Evolutionary conservation across 164 flowering plant species (phyloP).

Genomic region (Protea cynaroides): DNA sequence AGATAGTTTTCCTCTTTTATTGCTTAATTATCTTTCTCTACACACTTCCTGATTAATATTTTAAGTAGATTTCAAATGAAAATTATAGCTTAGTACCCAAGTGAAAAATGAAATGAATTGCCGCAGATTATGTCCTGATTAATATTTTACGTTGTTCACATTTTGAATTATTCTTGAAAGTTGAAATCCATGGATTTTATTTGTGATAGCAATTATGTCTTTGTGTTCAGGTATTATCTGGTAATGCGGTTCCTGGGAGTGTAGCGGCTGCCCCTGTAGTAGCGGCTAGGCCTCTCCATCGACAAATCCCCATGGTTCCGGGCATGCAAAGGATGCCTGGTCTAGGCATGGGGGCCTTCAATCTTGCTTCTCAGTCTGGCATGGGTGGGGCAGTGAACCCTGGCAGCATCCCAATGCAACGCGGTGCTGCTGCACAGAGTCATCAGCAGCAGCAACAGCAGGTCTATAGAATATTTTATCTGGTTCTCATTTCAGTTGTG

Average conservation of each 20-base stretch:
- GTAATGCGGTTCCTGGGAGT: slow-evolving; percentile 60
- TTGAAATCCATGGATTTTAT: not conserved
- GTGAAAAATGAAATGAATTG: too few species aligned
- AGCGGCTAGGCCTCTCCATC: slow-evolving; percentile 53
- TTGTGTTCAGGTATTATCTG: slow-evolving; percentile 48
- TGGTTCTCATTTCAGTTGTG: not conserved
- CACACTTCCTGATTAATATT: too few species aligned
- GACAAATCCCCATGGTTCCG: slow-evolving; percentile 52
- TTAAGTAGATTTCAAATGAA: too few species aligned
- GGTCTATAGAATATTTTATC: slow-evolving; percentile 17
- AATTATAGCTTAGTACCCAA: too few species aligned
- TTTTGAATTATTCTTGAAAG: too few species aligned
- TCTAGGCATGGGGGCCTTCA: slow-evolving; percentile 69
- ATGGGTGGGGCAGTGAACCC: slow-evolving; percentile 82
- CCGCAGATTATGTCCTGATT: too few species aligned
- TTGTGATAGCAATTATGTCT: not conserved
- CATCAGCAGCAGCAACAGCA: slow-evolving; percentile 92
- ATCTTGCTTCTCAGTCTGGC: slow-evolving; percentile 75
- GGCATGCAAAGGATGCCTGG: slow-evolving; percentile 81
- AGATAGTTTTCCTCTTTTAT: too few species aligned
- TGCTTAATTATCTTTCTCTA: too few species aligned
- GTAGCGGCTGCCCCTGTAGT: slow-evolving; percentile 54
- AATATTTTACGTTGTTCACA: too few species aligned
- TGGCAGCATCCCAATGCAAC: slow-evolving; percentile 71
- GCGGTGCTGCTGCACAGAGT: slow-evolving; percentile 58